Percentiles rank a stretch among this genome's conserved stretches.
Conservation (phyloP, 1,284 basidiomycete species). For the Amylostereum chailletii region DNA sequence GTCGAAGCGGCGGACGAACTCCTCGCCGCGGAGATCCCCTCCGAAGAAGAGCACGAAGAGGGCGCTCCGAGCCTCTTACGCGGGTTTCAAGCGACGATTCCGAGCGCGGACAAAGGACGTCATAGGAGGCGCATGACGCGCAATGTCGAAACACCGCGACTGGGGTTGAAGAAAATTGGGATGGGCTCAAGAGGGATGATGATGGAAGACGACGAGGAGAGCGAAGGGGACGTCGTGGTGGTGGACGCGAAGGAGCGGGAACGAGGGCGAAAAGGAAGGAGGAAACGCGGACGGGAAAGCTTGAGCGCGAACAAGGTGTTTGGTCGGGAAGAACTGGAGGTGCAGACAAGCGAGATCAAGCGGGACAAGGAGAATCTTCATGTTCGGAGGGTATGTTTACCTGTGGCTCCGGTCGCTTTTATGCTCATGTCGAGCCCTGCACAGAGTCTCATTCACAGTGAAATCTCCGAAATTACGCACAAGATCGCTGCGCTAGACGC, state of each 20-base stretch:
- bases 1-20: constrained; percentile 76
- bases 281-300: constrained; percentile 58
- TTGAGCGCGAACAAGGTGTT: constrained; percentile 62
- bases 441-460: constrained; percentile 77
- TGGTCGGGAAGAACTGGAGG: constrained; percentile 72
- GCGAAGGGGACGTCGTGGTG: constrained; percentile 60
- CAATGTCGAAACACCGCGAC: constrained; percentile 68
- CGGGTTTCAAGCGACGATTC: constrained; percentile 89
- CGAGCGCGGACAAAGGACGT: constrained; percentile 74
- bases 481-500: constrained; percentile 85
- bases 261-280: constrained; percentile 34
- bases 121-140: constrained; percentile 69
- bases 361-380: constrained; percentile 86
- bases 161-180: constrained; percentile 75
- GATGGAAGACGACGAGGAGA: constrained; percentile 51
- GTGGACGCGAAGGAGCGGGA: constrained; percentile 31
- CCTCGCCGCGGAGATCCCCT: constrained; percentile 60
- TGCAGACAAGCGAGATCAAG: constrained; percentile 78
- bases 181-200: constrained; percentile 72
- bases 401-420: not conserved
- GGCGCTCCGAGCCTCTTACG: constrained; percentile 62
- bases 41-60: constrained; percentile 39
- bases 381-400: constrained; percentile 66
- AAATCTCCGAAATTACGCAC: constrained; percentile 79
- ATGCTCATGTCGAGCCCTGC: not conserved